Percentiles rank a stretch among this genome's conserved stretches.
These are phyloP conservation scores for Citrus maxima DNA, from an alignment of 345 rosid genomes.

Conservation along the genomic window DNA sequence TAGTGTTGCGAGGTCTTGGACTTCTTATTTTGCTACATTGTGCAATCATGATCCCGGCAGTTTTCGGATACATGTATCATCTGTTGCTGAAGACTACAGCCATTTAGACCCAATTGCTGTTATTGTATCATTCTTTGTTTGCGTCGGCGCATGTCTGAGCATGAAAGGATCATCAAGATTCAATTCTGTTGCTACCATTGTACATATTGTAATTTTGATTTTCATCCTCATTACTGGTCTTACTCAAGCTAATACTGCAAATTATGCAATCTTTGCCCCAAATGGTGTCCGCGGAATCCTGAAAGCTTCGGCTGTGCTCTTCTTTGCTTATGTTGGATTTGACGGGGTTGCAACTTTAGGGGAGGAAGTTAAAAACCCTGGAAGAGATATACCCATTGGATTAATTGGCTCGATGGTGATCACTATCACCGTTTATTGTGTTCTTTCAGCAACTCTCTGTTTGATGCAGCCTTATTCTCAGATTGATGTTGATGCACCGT, in stretches of 20 bases:
- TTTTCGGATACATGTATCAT: conserved; percentile 43
- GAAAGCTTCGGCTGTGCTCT: conserved; percentile 50
- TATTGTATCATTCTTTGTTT: conserved; percentile 17
- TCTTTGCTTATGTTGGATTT: conserved; percentile 65
- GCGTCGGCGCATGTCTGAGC: conserved; percentile 41
- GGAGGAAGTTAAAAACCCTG: conserved; percentile 65
- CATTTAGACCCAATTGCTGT: conserved; percentile 65
- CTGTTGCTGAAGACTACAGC: conserved; percentile 29
- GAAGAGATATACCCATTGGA: conserved; percentile 60
- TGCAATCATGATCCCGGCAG: conserved; percentile 49
- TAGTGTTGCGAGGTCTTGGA: conserved; percentile 79
- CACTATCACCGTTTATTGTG: conserved; percentile 38
- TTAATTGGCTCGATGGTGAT: conserved; percentile 58
- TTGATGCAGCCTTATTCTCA: conserved; percentile 50
- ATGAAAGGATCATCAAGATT: conserved; percentile 54
- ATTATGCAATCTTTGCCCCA: conserved; percentile 44
- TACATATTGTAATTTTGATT: conserved; percentile 40
- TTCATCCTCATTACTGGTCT: conserved; percentile 57
- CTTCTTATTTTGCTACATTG: conserved; percentile 79
- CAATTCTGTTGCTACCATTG: conserved; percentile 52
- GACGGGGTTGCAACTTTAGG: conserved; percentile 62
- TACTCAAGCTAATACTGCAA: conserved; percentile 32
- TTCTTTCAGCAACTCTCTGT: conserved; percentile 39
- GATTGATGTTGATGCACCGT: conserved; percentile 57
- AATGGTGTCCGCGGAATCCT: conserved; percentile 48